These are phyloP conservation scores for Myxozyma neotropica DNA, from an alignment of 805 yeast genomes.

Conservation along the genomic window DNA sequence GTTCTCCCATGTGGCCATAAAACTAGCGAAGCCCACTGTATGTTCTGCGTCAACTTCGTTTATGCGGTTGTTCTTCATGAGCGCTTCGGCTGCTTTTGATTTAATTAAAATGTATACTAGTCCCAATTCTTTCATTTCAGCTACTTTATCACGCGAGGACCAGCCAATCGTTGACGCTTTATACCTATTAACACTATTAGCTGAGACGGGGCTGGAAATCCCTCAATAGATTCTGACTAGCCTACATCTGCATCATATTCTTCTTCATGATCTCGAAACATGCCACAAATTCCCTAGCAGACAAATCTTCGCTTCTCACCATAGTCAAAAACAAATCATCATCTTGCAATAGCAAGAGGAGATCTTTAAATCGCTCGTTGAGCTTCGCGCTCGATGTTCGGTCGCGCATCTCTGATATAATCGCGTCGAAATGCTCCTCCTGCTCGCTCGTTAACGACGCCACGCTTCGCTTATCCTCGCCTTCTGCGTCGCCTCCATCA, in stretches of 20 bases:
- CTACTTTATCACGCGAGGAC: slow-evolving; percentile 24
- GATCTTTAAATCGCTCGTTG: not conserved
- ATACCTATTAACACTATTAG: slow-evolving; percentile 14
- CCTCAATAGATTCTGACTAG: too few species aligned
- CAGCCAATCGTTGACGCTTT: slow-evolving; percentile 29
- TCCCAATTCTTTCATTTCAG: slow-evolving; percentile 34
- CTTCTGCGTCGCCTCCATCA: not conserved
- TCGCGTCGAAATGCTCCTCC: slow-evolving; percentile 6
- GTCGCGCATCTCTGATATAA: not conserved
- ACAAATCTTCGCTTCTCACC: slow-evolving; percentile 12
- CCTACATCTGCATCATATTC: slow-evolving; percentile 31
- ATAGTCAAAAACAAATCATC: not conserved
- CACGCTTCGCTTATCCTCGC: not conserved
- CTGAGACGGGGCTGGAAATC: too few species aligned
- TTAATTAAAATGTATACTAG: slow-evolving; percentile 30
- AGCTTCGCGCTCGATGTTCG: not conserved
- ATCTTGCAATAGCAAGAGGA: not conserved
- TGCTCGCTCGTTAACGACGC: not conserved
- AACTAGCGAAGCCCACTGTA: slow-evolving; percentile 32
- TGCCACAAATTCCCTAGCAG: slow-evolving; percentile 11
- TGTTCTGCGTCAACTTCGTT: not conserved
- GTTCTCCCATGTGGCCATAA: slow-evolving; percentile 33
- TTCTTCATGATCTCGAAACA: slow-evolving; percentile 30
- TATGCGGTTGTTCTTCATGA: not conserved
- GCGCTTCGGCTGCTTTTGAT: not conserved